Evolutionary conservation across 2,329 filamentous ascomycete species (phyloP), one percentile per base, ranked within the genome.

Genomic region (Colletotrichum sp.): DNA sequence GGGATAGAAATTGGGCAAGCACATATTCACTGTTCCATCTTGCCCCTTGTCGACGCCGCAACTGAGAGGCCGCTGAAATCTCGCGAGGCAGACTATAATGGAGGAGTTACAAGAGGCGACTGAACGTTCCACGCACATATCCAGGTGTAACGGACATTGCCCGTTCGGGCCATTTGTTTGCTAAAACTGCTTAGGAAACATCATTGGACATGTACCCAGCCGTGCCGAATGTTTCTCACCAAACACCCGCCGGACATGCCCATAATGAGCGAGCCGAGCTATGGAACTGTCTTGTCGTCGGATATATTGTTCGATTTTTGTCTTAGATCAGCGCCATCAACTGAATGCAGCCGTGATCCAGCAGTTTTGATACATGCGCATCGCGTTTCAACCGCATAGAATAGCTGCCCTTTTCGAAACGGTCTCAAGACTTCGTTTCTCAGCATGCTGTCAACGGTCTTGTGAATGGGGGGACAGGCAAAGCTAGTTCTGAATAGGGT

Each of bases 401-500:
- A 25, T 8, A 13, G 5, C 27, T 15, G 19, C 6, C n/a, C 34
- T n/a, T 25, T 19, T 34, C 15, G 15, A 19, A n/a, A 64, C 44
- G 22, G 11, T 15, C 39, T 16, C 34, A 59, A 6, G 4, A 22
- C n/a, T 22, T 55, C 15, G 27, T 48, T 36, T 22, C 44, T 55
- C 57, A 34, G 64, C 70, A 75, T 73, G 44, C 28, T 30, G 6
- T 63, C n/a, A 64, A 73, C 64, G 64, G 44, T 25, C 13, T 64
- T 22, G n/a, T 64, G 57, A n/a, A 30, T 59, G 22, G 55, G 28
- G 6, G 36, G 19, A 65, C 32, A 15, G 22, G 19, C 9, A 48
- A 32, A 73, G 70, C 64, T 73, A 73, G 73, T 73, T 57, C 73
- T 73, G 34, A 48, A 64, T 64, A 57, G 69, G 64, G 44, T 28